Conservation (phyloP, 2,329 filamentous ascomycete species). For the Madurella mycetomatis region DNA sequence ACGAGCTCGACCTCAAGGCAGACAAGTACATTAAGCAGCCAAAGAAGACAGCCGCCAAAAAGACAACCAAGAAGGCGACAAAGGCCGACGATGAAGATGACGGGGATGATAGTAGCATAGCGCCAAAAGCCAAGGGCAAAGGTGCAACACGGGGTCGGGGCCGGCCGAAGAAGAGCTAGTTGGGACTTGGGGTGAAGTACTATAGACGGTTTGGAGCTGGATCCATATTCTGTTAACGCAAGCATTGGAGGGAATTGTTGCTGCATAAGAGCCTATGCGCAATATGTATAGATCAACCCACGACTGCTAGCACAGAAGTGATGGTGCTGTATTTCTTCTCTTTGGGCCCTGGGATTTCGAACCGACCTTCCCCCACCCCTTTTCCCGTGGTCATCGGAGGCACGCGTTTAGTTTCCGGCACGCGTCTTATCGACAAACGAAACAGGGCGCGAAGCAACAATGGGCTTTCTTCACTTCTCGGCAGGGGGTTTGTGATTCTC, state of each 20-base stretch:
- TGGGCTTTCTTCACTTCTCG: no score
- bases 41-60: constrained; percentile 57
- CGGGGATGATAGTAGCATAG: constrained; percentile 43
- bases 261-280: background rate
- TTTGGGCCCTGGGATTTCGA: no score
- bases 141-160: constrained; percentile 38
- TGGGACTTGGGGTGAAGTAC: background rate
- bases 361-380: no score
- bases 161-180: constrained; percentile 42
- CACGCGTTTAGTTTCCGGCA: no score
- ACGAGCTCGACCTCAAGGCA: constrained; percentile 79
- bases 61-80: constrained; percentile 55
- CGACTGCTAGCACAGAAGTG: no score
- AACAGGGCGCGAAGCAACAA: no score
- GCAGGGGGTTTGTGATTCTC: no score
- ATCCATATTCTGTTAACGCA: background rate
- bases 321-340: no score
- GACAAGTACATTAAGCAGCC: constrained; percentile 96
- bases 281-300: background rate
- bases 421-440: no score
- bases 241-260: background rate
- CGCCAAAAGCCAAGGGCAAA: constrained; percentile 39
- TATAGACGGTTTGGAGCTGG: constrained; percentile 9
- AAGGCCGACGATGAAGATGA: constrained; percentile 47
- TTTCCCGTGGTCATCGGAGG: no score